Base-by-base conservation (phyloP, 805 yeast species). In the Tanozyma kutaoensis region DNA sequence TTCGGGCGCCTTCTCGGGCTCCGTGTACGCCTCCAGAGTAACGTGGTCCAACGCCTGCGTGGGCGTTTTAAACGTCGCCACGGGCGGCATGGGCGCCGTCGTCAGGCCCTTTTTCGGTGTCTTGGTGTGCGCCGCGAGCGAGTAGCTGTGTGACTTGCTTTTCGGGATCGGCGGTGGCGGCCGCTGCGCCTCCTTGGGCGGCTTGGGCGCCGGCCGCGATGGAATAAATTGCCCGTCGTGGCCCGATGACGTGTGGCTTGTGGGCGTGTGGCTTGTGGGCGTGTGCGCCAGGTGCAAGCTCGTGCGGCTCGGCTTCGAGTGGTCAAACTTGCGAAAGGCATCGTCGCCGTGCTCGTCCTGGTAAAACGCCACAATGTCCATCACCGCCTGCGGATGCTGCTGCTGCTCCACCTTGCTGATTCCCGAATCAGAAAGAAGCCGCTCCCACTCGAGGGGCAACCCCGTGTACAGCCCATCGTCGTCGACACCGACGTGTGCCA, bases 401-500 rank as follows among this genome's bases (percentile, higher is more conserved):
- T 76, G 76, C 54, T 84, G 94, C 43, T 91, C 98, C 36, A 71
- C 78, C 36, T 69, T 73, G 5, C 95, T 72, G 32, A 91, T 85
- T 28, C 95, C 95, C 42, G 85, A 78, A 2, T 91, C 80, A 9
- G 76, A 66, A 28, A 91, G 62, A 20, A 86, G 60, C 35, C 71
- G 68, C 35, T 84, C 84, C 98, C 98, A 91, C 43, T 84, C 93
- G 16, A 71, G 76, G 0, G 98, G 98, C 23, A 91, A 58, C 3
- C 96, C 97, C 1, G 91, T 82, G 48, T 78, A 88, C 24, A 80
- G 78, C 9, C 95, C 95, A 5, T 15, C 17, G 35, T 68, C 70
- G 49, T 88, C 95, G 26, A 81, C 76, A 14, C 94, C 95, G 8
- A 91, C 97, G 44, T 91, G 97, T 12, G 91, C 84, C 20, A 84